These are phyloP conservation scores for Cyclotella kingstonii DNA, from an alignment of 108 stramenopile species.

Conservation along the genomic window DNA sequence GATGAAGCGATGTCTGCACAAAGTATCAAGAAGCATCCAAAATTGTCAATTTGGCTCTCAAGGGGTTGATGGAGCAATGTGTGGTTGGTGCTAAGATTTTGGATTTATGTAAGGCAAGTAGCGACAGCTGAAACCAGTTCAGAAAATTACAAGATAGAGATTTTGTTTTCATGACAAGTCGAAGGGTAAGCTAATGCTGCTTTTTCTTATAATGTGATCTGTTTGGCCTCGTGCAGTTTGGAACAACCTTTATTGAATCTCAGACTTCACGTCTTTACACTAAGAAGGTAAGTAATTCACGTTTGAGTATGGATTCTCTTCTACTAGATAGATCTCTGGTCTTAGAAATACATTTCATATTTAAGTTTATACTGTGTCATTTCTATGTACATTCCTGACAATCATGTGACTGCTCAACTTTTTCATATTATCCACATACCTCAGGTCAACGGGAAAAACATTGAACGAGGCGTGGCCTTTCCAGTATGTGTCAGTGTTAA, in stretches of 20 bases:
- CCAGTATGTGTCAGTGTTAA: slow-evolving; percentile 99
- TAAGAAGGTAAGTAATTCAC: slow-evolving; percentile 50
- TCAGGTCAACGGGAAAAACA: slow-evolving; percentile 64
- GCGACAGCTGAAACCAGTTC: too few species aligned
- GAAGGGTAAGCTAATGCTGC: background rate
- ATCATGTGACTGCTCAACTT: too few species aligned
- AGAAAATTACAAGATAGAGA: too few species aligned
- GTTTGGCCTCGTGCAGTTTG: slow-evolving; percentile 70
- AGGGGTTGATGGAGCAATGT: slow-evolving; percentile 84
- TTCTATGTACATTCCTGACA: too few species aligned
- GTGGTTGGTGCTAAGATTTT: slow-evolving; percentile 88
- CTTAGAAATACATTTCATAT: too few species aligned
- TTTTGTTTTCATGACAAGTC: too few species aligned
- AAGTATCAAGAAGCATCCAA: slow-evolving; percentile 99
- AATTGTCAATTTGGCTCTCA: slow-evolving; percentile 92
- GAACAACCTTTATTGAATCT: slow-evolving; percentile 71
- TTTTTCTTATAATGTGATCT: too few species aligned
- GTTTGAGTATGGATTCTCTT: background rate
- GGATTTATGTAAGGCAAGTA: slow-evolving; percentile 81
- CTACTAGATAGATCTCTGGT: too few species aligned
- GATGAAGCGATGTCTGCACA: slow-evolving; percentile 95
- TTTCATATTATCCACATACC: too few species aligned
- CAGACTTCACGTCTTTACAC: slow-evolving; percentile 74
- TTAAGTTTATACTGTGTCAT: too few species aligned
- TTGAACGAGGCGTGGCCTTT: slow-evolving; percentile 98